A percentile compares a stretch with the other conserved stretches of the same genome.
Conservation (phyloP, 805 yeast genomes). For the Spathaspora hagerdaliae region DNA sequence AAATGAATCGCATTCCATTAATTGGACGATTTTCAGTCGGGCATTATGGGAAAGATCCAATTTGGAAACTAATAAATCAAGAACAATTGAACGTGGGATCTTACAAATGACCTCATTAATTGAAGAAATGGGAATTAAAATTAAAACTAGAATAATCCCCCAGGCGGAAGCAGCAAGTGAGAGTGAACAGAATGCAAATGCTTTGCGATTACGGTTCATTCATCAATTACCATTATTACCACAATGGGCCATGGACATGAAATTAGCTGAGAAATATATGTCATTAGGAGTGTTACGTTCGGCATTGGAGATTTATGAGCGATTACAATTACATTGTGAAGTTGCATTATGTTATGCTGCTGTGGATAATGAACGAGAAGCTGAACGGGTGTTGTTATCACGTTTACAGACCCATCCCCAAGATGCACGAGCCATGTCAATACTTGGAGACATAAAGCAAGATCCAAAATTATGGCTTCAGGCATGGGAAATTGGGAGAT, state of each 20-base stretch:
- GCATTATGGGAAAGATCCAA: constrained; percentile 89
- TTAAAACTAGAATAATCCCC: constrained; percentile 53
- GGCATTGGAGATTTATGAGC: constrained; percentile 84
- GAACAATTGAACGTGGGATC: constrained; percentile 91
- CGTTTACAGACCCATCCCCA: constrained; percentile 56
- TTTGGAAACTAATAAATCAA: constrained; percentile 73
- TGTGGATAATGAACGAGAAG: constrained; percentile 67
- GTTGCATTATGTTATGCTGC: constrained; percentile 90
- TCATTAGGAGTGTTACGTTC: constrained; percentile 79
- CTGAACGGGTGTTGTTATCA: constrained; percentile 52
- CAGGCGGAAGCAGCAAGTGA: constrained; percentile 25
- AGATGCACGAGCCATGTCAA: constrained; percentile 80
- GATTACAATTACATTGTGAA: constrained; percentile 72
- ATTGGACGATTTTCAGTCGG: constrained; percentile 77
- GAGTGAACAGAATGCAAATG: constrained; percentile 15
- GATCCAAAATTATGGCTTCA: constrained; percentile 76
- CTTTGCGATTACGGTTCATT: constrained; percentile 60
- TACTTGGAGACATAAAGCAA: constrained; percentile 79
- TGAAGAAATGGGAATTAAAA: constrained; percentile 76
- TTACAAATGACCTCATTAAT: constrained; percentile 89
- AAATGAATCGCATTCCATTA: constrained; percentile 24
- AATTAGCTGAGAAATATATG: constrained; percentile 81
- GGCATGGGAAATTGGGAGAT: constrained; percentile 84
- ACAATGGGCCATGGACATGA: constrained; percentile 78
- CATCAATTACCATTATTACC: constrained; percentile 77